Base-by-base conservation (phyloP, 192 early-diverging fungal species). In the Mortierella hygrophila region DNA sequence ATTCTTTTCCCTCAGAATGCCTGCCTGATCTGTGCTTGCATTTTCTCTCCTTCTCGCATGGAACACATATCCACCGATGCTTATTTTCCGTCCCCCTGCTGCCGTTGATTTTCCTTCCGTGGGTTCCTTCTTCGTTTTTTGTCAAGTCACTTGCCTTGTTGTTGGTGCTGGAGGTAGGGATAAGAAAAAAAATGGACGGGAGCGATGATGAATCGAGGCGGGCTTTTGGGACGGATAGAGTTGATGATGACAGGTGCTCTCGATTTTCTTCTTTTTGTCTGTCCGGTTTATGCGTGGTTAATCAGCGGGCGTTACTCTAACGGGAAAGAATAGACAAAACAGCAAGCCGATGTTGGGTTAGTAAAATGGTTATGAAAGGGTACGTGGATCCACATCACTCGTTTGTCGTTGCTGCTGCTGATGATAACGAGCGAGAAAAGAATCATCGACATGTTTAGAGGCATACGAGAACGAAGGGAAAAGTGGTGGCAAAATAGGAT, bases 201-300 rank as follows among this genome's bases (percentile, higher is more conserved):
- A 6, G 29, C 26, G 29, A 32, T 52, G 60, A 9, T 26, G 60
- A 57, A 68, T 65, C 54, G 68, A 52, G 54, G 68, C 71, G 75
- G 75, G 70, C 71, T 74, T 77, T 82, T 83, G 76, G 70, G 57
- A 68, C 37, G 81, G 76, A 72, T 83, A 83, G 70, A 74, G 81
- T 83, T 83, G 76, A 74, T 83, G 71, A 83, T 77, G 81, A 72
- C 60, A 77, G 68, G 46, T 63, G 71, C 81, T 74, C 75, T 42
- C 69, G 75, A 65, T 35, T 68, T 77, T 76, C 44, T 46, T 68
- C 8, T 35, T 68, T 49, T 77, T 21, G 26, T 79, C 52, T 40
- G 71, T 63, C 54, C 63, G 60, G 60, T 46, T 74, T 35, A 37
- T 75, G 49, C 52, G 21, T 38, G 73, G 73, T 57, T 49, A 72